These are phyloP conservation scores for Arthrocladium fulminans DNA, from an alignment of 2,329 filamentous ascomycete species.

Conservation along the genomic window DNA sequence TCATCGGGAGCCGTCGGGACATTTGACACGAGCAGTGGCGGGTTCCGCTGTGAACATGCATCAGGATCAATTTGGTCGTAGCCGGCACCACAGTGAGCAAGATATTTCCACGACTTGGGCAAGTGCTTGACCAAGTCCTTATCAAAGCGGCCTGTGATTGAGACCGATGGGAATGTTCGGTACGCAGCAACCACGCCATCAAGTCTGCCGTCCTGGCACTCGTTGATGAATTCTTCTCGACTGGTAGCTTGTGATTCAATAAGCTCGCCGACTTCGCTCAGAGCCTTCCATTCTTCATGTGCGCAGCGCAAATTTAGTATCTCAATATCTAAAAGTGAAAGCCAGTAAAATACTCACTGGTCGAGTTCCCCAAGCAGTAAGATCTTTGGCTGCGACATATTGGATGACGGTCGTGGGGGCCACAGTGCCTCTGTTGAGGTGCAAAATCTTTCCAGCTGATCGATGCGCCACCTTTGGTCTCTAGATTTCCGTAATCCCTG, in stretches of 20 bases:
- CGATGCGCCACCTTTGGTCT: not conserved
- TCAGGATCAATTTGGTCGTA: conserved; percentile 74
- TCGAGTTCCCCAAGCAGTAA: conserved; percentile 56
- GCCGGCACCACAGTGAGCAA: conserved; percentile 49
- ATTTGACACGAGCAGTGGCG: conserved; percentile 61
- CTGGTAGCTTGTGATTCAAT: conserved; percentile 52
- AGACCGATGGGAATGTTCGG: conserved; percentile 59
- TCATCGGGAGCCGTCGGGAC: conserved; percentile 74
- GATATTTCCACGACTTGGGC: conserved; percentile 31
- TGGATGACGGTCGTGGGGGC: too few relatives aligned
- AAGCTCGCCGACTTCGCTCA: conserved; percentile 57
- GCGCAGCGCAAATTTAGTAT: conserved; percentile 37
- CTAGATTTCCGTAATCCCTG: too few relatives aligned
- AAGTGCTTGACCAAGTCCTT: conserved; percentile 54
- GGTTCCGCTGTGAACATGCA: conserved; percentile 56
- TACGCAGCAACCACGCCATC: conserved; percentile 58
- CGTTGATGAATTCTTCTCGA: conserved; percentile 59
- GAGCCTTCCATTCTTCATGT: conserved; percentile 53
- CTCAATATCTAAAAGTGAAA: conserved; percentile 4
- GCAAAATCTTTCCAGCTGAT: not conserved
- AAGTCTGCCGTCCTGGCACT: conserved; percentile 57
- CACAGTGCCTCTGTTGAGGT: too few relatives aligned
- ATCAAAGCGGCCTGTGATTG: conserved; percentile 61
- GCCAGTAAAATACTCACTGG: conserved; percentile 42
- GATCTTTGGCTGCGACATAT: conserved; percentile 44